Percentiles rank a stretch among this genome's conserved stretches.
These are phyloP conservation scores for Nannochloropsis oceanica DNA, from an alignment of 108 stramenopile species.

Conservation along the genomic window DNA sequence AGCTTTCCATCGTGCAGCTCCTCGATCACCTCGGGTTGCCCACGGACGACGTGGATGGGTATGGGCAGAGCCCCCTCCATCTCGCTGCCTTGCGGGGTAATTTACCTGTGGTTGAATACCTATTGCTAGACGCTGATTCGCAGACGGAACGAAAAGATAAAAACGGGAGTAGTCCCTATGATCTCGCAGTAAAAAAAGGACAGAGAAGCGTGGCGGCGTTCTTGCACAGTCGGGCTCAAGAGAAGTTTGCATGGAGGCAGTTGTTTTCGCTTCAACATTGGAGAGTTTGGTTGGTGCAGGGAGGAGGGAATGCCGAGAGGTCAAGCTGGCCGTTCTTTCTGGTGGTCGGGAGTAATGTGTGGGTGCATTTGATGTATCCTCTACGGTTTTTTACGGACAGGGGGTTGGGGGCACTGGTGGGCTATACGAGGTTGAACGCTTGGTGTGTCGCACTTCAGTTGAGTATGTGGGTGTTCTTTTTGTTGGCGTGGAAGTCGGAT, in stretches of 20 bases:
- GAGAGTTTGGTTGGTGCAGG: constrained; percentile 8
- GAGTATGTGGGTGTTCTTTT: constrained; percentile 47
- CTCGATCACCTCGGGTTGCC: constrained; percentile 51
- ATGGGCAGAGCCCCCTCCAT: constrained; percentile 85
- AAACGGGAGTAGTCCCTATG: constrained; percentile 9
- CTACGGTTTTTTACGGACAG: background rate
- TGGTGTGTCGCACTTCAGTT: background rate
- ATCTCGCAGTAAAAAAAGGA: constrained; percentile 52
- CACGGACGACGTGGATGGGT: constrained; percentile 49
- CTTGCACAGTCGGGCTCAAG: constrained; percentile 4
- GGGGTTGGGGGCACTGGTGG: background rate
- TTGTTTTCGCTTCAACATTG: constrained; percentile 11
- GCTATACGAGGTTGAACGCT: constrained; percentile 16
- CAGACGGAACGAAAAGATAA: background rate
- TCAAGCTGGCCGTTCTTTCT: constrained; percentile 58
- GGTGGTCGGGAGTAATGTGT: constrained; percentile 37
- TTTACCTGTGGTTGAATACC: constrained; percentile 42
- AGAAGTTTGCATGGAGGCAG: constrained; percentile 1
- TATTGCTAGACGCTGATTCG: constrained; percentile 14
- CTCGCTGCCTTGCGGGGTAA: constrained; percentile 75
- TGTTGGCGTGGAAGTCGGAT: constrained; percentile 46
- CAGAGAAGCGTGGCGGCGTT: constrained; percentile 46
- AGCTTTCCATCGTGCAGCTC: constrained; percentile 63
- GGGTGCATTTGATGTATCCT: constrained; percentile 41
- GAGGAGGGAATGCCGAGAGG: constrained; percentile 17